phyloP scores from a whole-genome alignment of 371 early-diverging fungal species.

The Entomophthora muscae region DNA sequence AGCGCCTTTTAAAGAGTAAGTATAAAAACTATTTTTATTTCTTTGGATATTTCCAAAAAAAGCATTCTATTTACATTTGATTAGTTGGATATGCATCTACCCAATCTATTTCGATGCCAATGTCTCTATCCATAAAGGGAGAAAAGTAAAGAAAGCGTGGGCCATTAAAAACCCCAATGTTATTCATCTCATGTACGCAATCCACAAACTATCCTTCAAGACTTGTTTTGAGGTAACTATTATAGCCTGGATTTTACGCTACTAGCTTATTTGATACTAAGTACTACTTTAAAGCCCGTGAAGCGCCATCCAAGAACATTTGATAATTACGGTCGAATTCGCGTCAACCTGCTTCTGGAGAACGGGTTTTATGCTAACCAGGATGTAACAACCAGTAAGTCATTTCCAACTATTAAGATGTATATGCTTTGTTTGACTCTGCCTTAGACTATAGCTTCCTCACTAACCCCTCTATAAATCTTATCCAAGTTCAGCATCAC shows the following conservation, averaged over 20 bases:
- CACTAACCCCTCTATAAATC: background rate
- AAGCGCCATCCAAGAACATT: slow-evolving; percentile 5
- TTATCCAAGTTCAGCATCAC: background rate
- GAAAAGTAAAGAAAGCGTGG: background rate
- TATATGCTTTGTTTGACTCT: background rate
- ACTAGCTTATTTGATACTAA: background rate
- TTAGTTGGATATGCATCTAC: slow-evolving; percentile 5
- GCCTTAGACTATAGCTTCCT: background rate
- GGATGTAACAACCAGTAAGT: slow-evolving; percentile 5
- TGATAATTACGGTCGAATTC: slow-evolving; percentile 1
- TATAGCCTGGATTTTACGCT: background rate
- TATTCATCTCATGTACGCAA: background rate
- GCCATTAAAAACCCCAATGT: background rate
- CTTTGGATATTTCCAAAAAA: background rate
- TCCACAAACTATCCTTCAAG: background rate
- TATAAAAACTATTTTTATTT: background rate
- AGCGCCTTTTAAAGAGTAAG: background rate
- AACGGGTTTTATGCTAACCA: slow-evolving; percentile 4
- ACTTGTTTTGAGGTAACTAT: slow-evolving; percentile 2
- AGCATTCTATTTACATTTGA: background rate
- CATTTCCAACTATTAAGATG: background rate
- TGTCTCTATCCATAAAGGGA: background rate
- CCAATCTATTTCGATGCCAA: slow-evolving; percentile 5
- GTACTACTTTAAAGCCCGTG: background rate
- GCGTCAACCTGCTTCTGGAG: background rate